Evolutionary conservation across 306 rosid genomes (phyloP), one percentile per base, ranked within the genome.

Genomic region (Cicer pinnatifidum): DNA sequence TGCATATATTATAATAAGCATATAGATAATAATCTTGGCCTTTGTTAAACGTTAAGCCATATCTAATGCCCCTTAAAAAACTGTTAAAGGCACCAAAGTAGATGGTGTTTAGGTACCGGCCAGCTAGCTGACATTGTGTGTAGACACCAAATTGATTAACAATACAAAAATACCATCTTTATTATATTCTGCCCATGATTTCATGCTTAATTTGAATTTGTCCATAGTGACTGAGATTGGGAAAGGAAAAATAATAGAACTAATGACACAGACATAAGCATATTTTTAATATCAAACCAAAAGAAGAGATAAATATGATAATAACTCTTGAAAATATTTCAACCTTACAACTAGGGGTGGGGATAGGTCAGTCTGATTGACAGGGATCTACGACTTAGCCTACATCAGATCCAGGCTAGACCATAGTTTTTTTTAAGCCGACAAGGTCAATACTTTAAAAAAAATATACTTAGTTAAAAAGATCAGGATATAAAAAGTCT

Each of bases 81-180:
- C 39, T 33, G 2, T 71, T 63, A 39, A 77, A 62, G 84, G 48
- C 85, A 63, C 52, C 69, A 37, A 77, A 53, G 46, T 75, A 43
- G 66, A 70, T 82, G 64, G 74, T 75, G 57, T 60, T 47, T 68
- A 44, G 79, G 78, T 71, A 75, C 51, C 60, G 56, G 47, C 72
- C 57, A 47, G 69, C 67, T 70, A 54, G 71, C 54, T 76, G 86
- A 81, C 82, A 79, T 82, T 33, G 43, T 85, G 47, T 68, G 41
- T 11, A 44, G 56, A 64, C 67, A 46, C 47, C 20, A 66, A 43
- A 66, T 44, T 66, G 71, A 75, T 67, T 52, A 54, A 71, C 65
- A 59, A 43, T 52, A 16, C 56, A 38, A 58, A 52, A 52, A 47
- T 62, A 71, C 23, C 63, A 64, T 71, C 70, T 11, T 47, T 75